phyloP scores from a whole-genome alignment of 108 stramenopile genomes.

The Stephanodiscus minutulus region DNA sequence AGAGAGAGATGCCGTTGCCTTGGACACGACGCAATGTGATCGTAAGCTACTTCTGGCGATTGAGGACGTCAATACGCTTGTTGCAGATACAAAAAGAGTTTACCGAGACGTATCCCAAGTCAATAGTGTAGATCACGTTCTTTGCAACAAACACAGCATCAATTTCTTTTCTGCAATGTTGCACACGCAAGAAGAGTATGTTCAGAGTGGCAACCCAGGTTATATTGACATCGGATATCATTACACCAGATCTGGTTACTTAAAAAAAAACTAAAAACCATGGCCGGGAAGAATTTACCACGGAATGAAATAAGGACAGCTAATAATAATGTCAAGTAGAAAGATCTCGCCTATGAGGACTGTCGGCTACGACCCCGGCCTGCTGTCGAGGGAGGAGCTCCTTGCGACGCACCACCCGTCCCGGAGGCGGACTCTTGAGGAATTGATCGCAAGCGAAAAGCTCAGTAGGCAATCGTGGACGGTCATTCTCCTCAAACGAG shows the following conservation, averaged over 20 bases:
- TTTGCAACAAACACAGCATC: background rate
- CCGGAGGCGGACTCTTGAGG: slow-evolving; percentile 40
- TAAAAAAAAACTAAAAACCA: too few relatives aligned
- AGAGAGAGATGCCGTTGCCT: background rate
- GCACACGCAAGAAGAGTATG: background rate
- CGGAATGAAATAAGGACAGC: too few relatives aligned
- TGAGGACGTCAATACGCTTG: background rate
- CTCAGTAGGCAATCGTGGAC: background rate
- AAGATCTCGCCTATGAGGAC: slow-evolving; percentile 42
- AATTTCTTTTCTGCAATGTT: background rate
- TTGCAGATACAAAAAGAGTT: background rate
- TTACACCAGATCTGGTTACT: background rate
- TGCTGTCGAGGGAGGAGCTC: slow-evolving; percentile 53
- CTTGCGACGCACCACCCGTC: slow-evolving; percentile 28
- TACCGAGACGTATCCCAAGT: background rate
- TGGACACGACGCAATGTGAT: background rate
- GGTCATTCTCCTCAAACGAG: slow-evolving; percentile 11
- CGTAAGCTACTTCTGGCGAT: background rate
- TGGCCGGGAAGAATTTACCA: too few relatives aligned
- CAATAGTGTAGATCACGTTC: background rate
- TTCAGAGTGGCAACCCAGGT: background rate
- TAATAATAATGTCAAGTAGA: background rate
- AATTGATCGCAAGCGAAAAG: slow-evolving; percentile 36
- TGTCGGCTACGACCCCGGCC: slow-evolving; percentile 54
- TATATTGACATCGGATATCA: background rate